Evolutionary conservation across 129 eudicot species (phyloP).

Genomic region (Chrysanthemum lavandulifolium): DNA sequence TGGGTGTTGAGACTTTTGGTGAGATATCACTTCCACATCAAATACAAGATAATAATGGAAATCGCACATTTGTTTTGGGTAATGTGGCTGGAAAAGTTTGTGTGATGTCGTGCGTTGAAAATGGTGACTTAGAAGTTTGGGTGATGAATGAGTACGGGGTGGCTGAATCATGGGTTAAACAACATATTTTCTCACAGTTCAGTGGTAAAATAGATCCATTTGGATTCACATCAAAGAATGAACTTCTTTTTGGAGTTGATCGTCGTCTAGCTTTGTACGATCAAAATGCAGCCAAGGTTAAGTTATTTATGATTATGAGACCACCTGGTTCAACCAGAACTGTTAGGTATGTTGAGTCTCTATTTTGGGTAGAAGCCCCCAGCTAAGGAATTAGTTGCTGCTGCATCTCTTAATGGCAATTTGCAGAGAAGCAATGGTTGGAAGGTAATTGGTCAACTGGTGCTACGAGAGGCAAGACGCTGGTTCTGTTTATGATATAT

Average conservation of each 20-base stretch:
- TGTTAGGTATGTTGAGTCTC: neutral
- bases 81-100: neutral
- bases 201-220: neutral
- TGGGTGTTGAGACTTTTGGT: neutral
- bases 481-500: no score
- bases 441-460: no score
- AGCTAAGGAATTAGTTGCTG: no score
- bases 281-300: constrained; percentile 5
- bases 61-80: neutral
- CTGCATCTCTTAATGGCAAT: no score
- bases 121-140: neutral
- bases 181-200: neutral
- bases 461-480: no score
- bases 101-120: neutral
- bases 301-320: neutral
- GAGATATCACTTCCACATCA: constrained; percentile 1
- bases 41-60: neutral
- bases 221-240: constrained; percentile 5
- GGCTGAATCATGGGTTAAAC: neutral
- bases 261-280: neutral
- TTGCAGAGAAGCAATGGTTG: no score
- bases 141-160: constrained; percentile 1
- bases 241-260: neutral
- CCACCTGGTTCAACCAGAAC: no score
- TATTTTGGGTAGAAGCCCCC: neutral